phyloP scores from a whole-genome alignment of 2,329 filamentous ascomycete species.

The Apiospora pterosperma region DNA sequence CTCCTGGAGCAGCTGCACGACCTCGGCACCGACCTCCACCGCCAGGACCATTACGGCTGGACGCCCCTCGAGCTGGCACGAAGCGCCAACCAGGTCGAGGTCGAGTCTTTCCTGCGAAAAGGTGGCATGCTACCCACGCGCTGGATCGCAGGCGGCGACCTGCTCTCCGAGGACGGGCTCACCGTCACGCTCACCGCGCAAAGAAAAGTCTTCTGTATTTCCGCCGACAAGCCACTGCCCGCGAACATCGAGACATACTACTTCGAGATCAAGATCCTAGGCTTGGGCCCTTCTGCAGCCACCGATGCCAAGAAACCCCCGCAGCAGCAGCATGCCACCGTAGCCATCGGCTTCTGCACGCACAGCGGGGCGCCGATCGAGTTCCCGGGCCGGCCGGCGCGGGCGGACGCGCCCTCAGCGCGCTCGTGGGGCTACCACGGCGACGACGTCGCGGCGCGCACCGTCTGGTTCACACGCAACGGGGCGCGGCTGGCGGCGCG shows the following conservation, averaged over 20 bases:
- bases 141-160: background rate
- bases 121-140: background rate
- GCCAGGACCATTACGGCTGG: background rate
- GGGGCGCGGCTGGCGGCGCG: background rate
- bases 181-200: background rate
- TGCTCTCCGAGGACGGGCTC: background rate
- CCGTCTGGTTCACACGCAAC: background rate
- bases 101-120: background rate
- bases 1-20: background rate
- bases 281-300: background rate
- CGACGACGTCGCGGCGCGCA: background rate
- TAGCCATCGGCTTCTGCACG: background rate
- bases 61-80: background rate
- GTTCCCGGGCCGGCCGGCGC: background rate
- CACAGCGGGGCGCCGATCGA: background rate
- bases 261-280: background rate
- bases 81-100: background rate
- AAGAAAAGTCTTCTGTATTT: background rate
- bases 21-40: background rate
- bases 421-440: background rate
- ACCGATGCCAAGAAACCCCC: background rate
- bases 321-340: background rate
- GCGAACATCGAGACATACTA: background rate
- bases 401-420: background rate
- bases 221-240: background rate